Conservation (phyloP, 2,329 filamentous ascomycete species). For the Neofusicoccum parvum region DNA sequence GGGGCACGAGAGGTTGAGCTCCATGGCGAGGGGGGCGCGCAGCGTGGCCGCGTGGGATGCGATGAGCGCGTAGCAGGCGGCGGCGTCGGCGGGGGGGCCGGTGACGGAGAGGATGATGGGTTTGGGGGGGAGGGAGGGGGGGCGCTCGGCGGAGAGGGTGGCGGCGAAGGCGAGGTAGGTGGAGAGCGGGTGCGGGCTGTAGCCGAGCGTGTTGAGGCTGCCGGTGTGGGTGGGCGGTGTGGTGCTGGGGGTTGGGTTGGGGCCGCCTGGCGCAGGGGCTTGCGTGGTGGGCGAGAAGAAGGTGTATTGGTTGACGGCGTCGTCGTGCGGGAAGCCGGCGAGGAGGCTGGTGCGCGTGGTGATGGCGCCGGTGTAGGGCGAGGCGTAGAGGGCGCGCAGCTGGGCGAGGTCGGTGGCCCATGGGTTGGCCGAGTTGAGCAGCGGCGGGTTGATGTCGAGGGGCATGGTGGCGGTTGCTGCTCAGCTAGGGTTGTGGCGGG, state of each 20-base stretch:
- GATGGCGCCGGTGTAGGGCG: slow-evolving; percentile 68
- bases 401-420: slow-evolving; percentile 71
- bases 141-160: slow-evolving; percentile 44
- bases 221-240: slow-evolving; percentile 29
- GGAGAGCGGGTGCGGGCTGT: slow-evolving; percentile 65
- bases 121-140: slow-evolving; percentile 44
- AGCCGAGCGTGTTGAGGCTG: slow-evolving; percentile 71
- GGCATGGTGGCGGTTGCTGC: slow-evolving; percentile 19
- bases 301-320: slow-evolving; percentile 62
- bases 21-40: slow-evolving; percentile 63
- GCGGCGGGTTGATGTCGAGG: slow-evolving; percentile 61
- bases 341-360: slow-evolving; percentile 73
- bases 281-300: slow-evolving; percentile 61
- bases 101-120: slow-evolving; percentile 73
- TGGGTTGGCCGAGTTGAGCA: slow-evolving; percentile 75
- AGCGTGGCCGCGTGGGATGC: slow-evolving; percentile 35
- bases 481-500: background rate
- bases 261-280: background rate
- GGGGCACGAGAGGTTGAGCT: slow-evolving; percentile 78
- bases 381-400: slow-evolving; percentile 62
- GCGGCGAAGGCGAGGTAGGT: slow-evolving; percentile 62
- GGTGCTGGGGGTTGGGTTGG: slow-evolving; percentile 18
- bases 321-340: slow-evolving; percentile 65
- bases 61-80: slow-evolving; percentile 58
- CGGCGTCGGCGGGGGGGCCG: slow-evolving; percentile 61